These are phyloP conservation scores for Petunia hybrid DNA, from an alignment of 305 asterid species.

Conservation along the genomic window DNA sequence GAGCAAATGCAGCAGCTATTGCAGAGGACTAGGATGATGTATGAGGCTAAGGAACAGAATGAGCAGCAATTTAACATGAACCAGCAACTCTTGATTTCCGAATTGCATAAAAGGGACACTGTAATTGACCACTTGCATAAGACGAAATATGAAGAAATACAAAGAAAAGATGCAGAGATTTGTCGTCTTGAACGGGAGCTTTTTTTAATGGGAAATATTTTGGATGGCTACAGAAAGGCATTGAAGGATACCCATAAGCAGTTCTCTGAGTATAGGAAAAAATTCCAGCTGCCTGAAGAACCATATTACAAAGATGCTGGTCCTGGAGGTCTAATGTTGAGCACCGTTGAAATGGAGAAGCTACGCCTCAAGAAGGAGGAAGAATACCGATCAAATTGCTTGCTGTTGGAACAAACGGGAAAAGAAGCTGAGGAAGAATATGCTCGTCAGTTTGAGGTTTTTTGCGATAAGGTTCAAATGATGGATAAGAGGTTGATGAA, in stretches of 20 bases:
- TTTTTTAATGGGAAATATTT: constrained; percentile 58
- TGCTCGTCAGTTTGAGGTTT: constrained; percentile 32
- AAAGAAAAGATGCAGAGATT: constrained; percentile 59
- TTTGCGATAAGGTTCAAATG: constrained; percentile 36
- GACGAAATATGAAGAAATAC: constrained; percentile 61
- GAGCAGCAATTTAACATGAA: constrained; percentile 44
- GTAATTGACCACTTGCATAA: constrained; percentile 60
- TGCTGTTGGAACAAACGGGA: constrained; percentile 51
- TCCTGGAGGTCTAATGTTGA: constrained; percentile 75
- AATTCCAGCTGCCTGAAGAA: constrained; percentile 65
- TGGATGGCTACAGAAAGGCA: constrained; percentile 73
- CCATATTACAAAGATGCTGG: constrained; percentile 74
- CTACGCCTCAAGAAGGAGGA: constrained; percentile 61
- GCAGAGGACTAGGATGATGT: constrained; percentile 50
- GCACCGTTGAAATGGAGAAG: constrained; percentile 64
- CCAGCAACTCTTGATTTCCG: constrained; percentile 60
- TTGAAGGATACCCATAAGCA: constrained; percentile 62
- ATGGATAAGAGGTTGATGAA: constrained; percentile 40
- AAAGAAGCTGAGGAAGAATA: constrained; percentile 56
- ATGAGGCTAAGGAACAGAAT: constrained; percentile 57
- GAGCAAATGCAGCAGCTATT: constrained; percentile 57
- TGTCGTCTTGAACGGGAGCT: constrained; percentile 72
- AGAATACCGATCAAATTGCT: constrained; percentile 57
- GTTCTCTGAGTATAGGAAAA: constrained; percentile 67
- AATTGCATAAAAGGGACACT: constrained; percentile 72